Evolutionary conservation across 225 moss, liverwort and hornwort species (phyloP).

Genomic region (Rhytidiadelphus loreus): DNA sequence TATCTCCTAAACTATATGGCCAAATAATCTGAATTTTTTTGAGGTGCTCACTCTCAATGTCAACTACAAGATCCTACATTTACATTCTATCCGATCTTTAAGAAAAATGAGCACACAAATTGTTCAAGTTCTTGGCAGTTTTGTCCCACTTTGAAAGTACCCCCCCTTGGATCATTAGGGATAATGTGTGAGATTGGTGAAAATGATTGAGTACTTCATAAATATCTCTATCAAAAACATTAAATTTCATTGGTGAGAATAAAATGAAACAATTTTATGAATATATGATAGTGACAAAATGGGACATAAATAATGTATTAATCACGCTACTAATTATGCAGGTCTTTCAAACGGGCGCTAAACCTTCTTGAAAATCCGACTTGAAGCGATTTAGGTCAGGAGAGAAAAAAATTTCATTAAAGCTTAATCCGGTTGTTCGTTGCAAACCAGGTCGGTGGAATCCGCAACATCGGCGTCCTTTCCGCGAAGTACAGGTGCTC

Average conservation of each 20-base stretch:
- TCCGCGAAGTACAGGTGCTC: neutral
- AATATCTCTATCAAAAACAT: neutral
- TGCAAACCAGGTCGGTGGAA: neutral
- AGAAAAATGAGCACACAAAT: too few species aligned
- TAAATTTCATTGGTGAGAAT: neutral
- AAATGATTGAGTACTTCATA: neutral
- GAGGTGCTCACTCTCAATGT: too few species aligned
- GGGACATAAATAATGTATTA: neutral
- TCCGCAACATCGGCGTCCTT: neutral
- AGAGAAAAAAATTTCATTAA: neutral
- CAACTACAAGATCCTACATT: fast-evolving
- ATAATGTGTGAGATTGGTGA: neutral
- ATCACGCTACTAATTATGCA: neutral
- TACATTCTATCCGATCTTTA: too few species aligned
- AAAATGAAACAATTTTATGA: neutral
- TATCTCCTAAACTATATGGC: too few species aligned
- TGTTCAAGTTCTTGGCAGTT: too few species aligned
- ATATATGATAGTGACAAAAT: neutral
- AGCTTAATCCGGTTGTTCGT: neutral
- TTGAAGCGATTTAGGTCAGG: neutral
- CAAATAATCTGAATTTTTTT: too few species aligned
- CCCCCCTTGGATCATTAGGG: too few species aligned
- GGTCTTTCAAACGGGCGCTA: neutral
- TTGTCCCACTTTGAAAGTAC: too few species aligned
- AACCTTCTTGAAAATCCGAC: neutral